Evolutionary conservation across 345 rosid species (phyloP), one percentile per base, ranked within the genome.

Genomic region (Populus euphratica): DNA sequence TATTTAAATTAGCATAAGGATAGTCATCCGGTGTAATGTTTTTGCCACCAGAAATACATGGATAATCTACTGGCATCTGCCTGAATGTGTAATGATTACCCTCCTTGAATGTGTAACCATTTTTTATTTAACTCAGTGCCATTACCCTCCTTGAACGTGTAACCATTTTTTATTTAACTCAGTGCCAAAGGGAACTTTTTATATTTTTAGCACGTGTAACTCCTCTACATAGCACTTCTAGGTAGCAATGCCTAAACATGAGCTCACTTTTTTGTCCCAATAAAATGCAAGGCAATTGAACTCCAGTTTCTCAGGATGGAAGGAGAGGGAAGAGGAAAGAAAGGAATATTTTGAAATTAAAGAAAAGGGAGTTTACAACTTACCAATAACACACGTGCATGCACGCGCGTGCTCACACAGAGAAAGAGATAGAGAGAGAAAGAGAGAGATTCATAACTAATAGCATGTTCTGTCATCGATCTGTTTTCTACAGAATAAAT

Each of bases 401-500:
- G n/a, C 47, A 54, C 5, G 14, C 29, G 11, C 4, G 12, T 1
- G 5, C 27, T 10, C 3, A 9, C 16, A 59, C 29, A 59, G 27
- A 10, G 23, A 56, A 21, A 50, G 56, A 50, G 56, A 50, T 2
- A 50, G 17, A 17, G 6, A 50, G 8, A 14, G 54, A 1, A 2
- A 21, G 63, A 56, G 23, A 59, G 64, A 59, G 6, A 59, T 8
- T 59, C 12, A 36, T 67, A 29, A 17, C 41, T 18, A 63, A 6
- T n/a, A 54, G 68, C 59, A 77, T 8, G 43, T 38, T 23, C 41
- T 31, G 50, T 8, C 17, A 33, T 38, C 27, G 17, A n/a, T 50
- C 36, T n/a, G 20, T 76, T 68, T 73, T 68, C 52, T n/a, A 67
- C n/a, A 59, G 5, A 69, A 13, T 18, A 54, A 70, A 77, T 8